These are phyloP conservation scores for Eimeria falciformis DNA, from an alignment of 169 alveolate species.

Conservation along the genomic window DNA sequence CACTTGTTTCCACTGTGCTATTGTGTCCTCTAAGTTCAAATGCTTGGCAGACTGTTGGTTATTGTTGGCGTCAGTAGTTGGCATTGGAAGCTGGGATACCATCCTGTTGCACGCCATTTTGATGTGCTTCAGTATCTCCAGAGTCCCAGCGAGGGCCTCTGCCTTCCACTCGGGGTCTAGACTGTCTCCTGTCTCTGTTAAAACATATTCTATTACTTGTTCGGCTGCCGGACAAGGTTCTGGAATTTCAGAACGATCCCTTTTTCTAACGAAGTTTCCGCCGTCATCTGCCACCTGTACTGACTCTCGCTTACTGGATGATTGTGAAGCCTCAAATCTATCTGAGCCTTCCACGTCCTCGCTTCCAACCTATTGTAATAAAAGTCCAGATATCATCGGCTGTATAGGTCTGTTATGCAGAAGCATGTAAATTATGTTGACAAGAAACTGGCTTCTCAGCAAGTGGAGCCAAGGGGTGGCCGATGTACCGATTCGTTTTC, in stretches of 20 bases:
- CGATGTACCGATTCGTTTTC: slow-evolving; percentile 34
- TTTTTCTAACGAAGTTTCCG: neutral
- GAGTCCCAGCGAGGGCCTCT: slow-evolving; percentile 30
- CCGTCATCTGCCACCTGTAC: neutral
- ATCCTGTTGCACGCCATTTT: slow-evolving; percentile 22
- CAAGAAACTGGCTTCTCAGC: too few species aligned
- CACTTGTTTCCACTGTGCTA: slow-evolving; percentile 23
- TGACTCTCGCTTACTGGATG: slow-evolving; percentile 27
- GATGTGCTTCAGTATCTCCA: slow-evolving; percentile 29
- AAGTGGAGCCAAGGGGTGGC: neutral
- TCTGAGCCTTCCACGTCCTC: slow-evolving; percentile 29
- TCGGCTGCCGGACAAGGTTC: slow-evolving; percentile 21
- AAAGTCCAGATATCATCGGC: neutral
- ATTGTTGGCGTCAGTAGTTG: neutral
- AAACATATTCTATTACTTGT: neutral
- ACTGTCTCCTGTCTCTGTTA: neutral
- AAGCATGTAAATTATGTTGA: neutral
- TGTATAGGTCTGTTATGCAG: neutral
- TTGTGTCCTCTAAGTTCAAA: slow-evolving; percentile 25
- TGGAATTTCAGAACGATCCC: neutral
- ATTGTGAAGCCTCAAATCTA: neutral
- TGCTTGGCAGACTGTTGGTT: neutral
- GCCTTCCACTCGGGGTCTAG: slow-evolving; percentile 19
- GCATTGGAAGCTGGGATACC: slow-evolving; percentile 51
- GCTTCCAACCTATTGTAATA: slow-evolving; percentile 5